Base-by-base conservation (phyloP, 192 early-diverging fungal genomes). In the Coemansia pectinata region DNA sequence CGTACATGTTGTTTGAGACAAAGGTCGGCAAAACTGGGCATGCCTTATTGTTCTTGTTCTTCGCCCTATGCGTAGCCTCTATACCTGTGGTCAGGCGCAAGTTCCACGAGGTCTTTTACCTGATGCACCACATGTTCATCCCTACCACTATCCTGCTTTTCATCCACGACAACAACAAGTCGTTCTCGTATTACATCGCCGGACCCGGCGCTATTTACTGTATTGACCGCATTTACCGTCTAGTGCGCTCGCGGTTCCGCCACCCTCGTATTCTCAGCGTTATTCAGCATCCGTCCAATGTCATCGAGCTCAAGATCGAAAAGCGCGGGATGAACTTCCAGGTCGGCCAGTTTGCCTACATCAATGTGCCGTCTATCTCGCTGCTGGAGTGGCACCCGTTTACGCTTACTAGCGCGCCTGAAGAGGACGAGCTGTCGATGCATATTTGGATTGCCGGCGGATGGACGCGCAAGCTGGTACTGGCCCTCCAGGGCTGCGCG, bases 91-190 rank as follows among this genome's bases (percentile, higher is more conserved):
- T 86, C 44, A 69, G 85, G 10, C 66, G 78, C 14, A 45, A 42
- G 63, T 62, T 76, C 41, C 45, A 76, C 66, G 93, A 95, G 81
- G 84, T 89, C 60, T 95, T 95, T 74, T 95, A 92, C 89, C 91
- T 89, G 85, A 89, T 90, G 58, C 93, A 95, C 83, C 92, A 94
- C 69, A 84, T 95, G 52, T 95, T 95, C 78, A 86, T 94, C 70
- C 80, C 91, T 19, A 90, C 90, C 73, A 88, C 92, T 25, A 77
- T 88, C 23, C 83, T 86, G 40, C 72, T 89, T 23, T 86, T 93
- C 72, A 82, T 90, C 75, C 94, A 94, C 71, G 93, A 90, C 59
- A 79, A 86, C 11, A 91, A 88, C 68, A 78, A 88, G 61, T 88
- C 86, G 14, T 93, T 92, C 79, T 92, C 89, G 90, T 93, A 89